Conservation (phyloP, 805 yeast species). For the Dipodascopsis uninucleata region DNA sequence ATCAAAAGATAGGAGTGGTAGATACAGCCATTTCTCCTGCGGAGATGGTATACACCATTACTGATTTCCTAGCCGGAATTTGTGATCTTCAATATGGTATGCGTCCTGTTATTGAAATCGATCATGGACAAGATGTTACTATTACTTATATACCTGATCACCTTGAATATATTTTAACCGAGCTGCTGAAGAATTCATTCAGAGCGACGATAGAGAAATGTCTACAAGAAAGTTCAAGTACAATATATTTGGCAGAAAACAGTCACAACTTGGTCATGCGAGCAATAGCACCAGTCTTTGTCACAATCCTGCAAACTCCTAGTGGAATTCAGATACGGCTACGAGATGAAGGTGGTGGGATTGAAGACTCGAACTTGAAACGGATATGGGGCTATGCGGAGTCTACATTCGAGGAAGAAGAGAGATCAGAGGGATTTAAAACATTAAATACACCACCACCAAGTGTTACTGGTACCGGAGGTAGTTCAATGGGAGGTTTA, state of each 20-base stretch:
- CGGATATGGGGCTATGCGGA: conserved; percentile 83
- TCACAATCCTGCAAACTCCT: conserved; percentile 46
- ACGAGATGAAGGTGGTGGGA: conserved; percentile 88
- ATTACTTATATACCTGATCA: conserved; percentile 87
- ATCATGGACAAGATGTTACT: conserved; percentile 51
- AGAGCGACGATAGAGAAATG: conserved; percentile 78
- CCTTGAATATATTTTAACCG: conserved; percentile 82
- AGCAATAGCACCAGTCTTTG: conserved; percentile 43
- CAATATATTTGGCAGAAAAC: conserved; percentile 9
- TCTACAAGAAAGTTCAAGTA: conserved; percentile 8
- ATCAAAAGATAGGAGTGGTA: conserved; percentile 58
- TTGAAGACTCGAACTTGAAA: conserved; percentile 58
- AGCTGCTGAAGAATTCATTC: conserved; percentile 79
- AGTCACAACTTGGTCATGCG: conserved; percentile 25
- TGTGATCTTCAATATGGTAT: conserved; percentile 80
- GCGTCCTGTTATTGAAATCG: conserved; percentile 56
- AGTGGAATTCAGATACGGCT: conserved; percentile 62
- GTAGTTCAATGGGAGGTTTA: conserved; percentile 80
- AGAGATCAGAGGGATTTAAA: conserved; percentile 47
- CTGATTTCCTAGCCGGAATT: conserved; percentile 76
- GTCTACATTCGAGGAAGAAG: conserved; percentile 64
- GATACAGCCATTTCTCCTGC: conserved; percentile 64
- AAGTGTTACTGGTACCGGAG: conserved; percentile 50
- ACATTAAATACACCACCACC: conserved; percentile 63
- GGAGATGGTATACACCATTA: conserved; percentile 58